Percentiles rank a stretch among this genome's conserved stretches.
These are phyloP conservation scores for Huntiella abstrusa DNA, from an alignment of 2,329 filamentous ascomycete genomes.

Conservation along the genomic window DNA sequence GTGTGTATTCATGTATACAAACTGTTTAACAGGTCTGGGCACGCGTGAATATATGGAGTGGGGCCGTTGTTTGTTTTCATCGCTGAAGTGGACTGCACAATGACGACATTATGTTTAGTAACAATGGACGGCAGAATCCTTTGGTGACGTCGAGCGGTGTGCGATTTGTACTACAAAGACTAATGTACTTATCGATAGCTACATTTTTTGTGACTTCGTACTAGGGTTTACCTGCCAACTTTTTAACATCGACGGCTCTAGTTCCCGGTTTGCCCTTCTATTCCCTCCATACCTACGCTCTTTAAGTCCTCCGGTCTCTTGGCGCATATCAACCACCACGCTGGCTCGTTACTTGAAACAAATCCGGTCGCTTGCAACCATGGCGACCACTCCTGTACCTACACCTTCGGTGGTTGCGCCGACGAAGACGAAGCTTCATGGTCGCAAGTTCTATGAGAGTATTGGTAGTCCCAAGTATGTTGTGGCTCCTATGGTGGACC, in stretches of 20 bases:
- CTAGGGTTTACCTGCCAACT: no score
- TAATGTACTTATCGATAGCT: no score
- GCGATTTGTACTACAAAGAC: not conserved
- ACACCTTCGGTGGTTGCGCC: not conserved
- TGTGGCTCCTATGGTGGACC: constrained; percentile 93
- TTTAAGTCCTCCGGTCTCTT: not conserved
- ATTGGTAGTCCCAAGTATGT: constrained; percentile 82
- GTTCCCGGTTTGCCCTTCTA: no score
- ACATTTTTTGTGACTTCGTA: no score
- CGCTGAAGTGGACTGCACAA: not conserved
- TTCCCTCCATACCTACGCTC: no score
- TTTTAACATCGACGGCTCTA: no score
- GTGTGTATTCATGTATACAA: not conserved
- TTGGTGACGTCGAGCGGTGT: not conserved
- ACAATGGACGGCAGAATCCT: not conserved
- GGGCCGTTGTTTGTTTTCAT: not conserved
- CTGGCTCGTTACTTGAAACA: constrained; percentile 5
- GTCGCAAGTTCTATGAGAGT: constrained; percentile 83
- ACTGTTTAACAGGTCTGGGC: not conserved
- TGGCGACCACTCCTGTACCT: not conserved
- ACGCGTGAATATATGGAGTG: not conserved
- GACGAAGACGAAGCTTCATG: constrained; percentile 44
- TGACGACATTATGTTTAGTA: not conserved
- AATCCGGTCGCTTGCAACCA: constrained; percentile 6
- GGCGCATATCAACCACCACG: not conserved